These are phyloP conservation scores for Phytophthora lateralis DNA, from an alignment of 352 stramenopile genomes.

Conservation along the genomic window DNA sequence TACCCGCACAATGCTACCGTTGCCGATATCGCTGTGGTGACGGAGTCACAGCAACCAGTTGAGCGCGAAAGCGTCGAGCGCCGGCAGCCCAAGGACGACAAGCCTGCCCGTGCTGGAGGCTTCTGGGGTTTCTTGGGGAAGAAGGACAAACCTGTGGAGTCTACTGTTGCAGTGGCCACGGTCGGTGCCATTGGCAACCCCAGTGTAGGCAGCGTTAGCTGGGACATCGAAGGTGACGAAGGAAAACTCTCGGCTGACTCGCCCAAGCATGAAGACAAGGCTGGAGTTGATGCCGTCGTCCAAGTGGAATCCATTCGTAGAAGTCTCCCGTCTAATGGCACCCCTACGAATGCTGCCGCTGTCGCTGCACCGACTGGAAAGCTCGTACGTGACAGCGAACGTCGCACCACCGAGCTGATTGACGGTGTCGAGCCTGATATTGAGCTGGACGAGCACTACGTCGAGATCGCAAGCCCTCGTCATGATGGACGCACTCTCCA, in stretches of 20 bases:
- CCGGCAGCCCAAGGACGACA: constrained; percentile 1
- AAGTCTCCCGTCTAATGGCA: constrained; percentile 13
- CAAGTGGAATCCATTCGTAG: constrained; percentile 16
- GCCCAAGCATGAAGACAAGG: not conserved
- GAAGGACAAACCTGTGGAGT: constrained; percentile 15
- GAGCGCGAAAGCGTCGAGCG: constrained; percentile 15
- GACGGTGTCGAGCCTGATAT: constrained; percentile 35
- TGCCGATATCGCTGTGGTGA: constrained; percentile 1
- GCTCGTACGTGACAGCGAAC: constrained; percentile 32
- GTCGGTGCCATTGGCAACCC: not conserved
- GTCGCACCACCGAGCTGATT: constrained; percentile 37
- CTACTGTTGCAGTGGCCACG: not conserved
- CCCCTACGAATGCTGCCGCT: not conserved
- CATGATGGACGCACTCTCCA: not conserved
- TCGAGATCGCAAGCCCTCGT: constrained; percentile 32
- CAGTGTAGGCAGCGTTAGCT: not conserved
- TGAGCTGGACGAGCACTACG: constrained; percentile 34
- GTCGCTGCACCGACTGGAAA: constrained; percentile 8
- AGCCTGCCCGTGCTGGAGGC: constrained; percentile 4
- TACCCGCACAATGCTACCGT: not conserved
- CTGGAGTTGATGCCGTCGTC: not conserved
- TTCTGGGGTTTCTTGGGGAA: constrained; percentile 30
- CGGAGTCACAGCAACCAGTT: constrained; percentile 6
- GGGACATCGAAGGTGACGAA: constrained; percentile 8
- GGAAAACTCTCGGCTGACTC: no score